Evolutionary conservation across 768 basidiomycete species (phyloP), one percentile per base, ranked within the genome.

Genomic region (Tephrocybe sp.): DNA sequence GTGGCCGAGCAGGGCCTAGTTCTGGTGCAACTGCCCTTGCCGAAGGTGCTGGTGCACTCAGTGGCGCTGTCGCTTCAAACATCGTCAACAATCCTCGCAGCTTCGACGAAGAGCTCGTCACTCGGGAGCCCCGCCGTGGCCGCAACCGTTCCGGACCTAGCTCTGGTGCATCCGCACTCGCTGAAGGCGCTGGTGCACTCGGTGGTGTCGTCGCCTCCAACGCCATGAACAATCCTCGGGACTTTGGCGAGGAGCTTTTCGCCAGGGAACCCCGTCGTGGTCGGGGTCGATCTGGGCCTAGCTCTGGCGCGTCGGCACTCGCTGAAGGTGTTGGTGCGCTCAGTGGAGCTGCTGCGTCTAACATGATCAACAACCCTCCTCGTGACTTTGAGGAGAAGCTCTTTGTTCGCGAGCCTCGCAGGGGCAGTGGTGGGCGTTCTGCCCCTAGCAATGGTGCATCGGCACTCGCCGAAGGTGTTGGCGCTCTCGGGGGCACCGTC

Each of bases 341-440:
- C 8, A 28, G 5, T 1, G 40, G 21, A 8, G n/a, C 37, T 33
- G 18, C 28, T 32, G 48, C 48, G 4, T 20, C 18, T 14, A 30
- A 18, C 15, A 30, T 44, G n/a, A 17, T 39, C 15, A 23, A 11
- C 18, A 28, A 12, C 17, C 21, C 40, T 17, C 14, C 18, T 10
- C 45, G 51, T 10, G 38, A 41, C 45, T 46, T 52, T 38, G 50
- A 51, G 18, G 51, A 52, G 7, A 36, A 51, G 4, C 44, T 52
- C 33, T 9, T 46, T 14, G 17, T 25, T 2, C 49, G 49, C 14
- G 30, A 18, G n/a, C 38, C 47, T 18, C 36, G 47, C n/a, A 11
- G 46, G n/a, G 34, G 42, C 33, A 30, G 43, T 8, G 37, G 43
- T 14, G 24, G 44, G 17, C 9, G 28, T n/a, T 28, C 20, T 7